Base-by-base conservation (phyloP, 305 asterid genomes). In the Plantago coronopus region DNA sequence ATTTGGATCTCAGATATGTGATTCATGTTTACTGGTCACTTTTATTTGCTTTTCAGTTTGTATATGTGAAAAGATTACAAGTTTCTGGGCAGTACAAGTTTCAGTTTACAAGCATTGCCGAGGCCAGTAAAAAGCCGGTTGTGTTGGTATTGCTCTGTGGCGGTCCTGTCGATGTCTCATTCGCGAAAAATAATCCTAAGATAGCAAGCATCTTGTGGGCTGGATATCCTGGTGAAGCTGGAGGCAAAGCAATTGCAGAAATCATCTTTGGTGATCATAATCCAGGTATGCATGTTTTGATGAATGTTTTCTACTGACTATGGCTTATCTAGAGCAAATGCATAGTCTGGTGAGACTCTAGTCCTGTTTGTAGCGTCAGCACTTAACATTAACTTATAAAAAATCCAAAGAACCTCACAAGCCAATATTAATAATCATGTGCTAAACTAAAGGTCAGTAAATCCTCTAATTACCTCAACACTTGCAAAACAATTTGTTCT, bases 201-300 rank as follows among this genome's bases (percentile, higher is more conserved):
- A 76, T 85, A 0, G 89, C 88, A 17, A 34, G 79, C 62, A 85
- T 80, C 63, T 59, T 85, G 69, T 85, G 90, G 90, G 87, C 82
- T 21, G 94, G 94, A 44, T 85, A 82, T 55, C 88, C 94, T 15
- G 94, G 94, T 25, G 73, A 80, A 56, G 85, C 81, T 8, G 94
- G 94, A 20, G 90, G 88, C 1, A 67, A 54, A 69, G 94, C 94
- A 27, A 21, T 83, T 56, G 85, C 94, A 48, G 86, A 83, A 70
- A 73, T 85, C 69, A 74, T 85, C 54, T 83, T 85, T 61, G 94
- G 94, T 42, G 87, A 81, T 62, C 82, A 80, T 69, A 85, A 85
- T 77, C 90, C 90, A 68, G 89, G 94, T 82, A 38, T 17, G 16
- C 17, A n/a, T 64, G 9, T 34, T 34, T 49, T 8, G 29, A 4